These are phyloP conservation scores for Cladosporium oxysporum DNA, from an alignment of 2,329 filamentous ascomycete species.

Conservation along the genomic window DNA sequence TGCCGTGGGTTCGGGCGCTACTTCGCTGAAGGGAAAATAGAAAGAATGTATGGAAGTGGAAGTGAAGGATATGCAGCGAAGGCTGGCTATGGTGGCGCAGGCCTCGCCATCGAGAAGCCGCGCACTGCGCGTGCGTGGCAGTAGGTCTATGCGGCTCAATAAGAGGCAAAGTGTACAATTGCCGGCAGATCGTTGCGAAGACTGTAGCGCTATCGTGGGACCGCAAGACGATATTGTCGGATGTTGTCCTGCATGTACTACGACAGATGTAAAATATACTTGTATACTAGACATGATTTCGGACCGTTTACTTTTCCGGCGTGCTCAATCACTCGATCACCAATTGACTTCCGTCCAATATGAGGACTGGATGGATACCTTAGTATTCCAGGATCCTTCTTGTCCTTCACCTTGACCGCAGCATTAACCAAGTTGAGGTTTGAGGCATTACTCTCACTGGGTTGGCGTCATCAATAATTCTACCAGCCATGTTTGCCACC, in stretches of 20 bases:
- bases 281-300: background rate
- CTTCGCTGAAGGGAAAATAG: conserved; percentile 22
- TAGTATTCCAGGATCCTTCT: background rate
- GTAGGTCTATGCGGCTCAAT: background rate
- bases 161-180: background rate
- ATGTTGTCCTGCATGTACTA: background rate
- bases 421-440: no score
- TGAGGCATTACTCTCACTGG: no score
- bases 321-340: background rate
- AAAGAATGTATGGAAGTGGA: background rate
- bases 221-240: background rate
- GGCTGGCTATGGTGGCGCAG: background rate
- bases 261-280: background rate
- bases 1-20: conserved; percentile 13
- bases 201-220: background rate
- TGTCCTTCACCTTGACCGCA: background rate
- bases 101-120: background rate
- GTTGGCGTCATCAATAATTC: no score
- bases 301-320: background rate
- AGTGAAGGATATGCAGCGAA: background rate
- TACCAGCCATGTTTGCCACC: no score
- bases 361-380: background rate
- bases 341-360: background rate
- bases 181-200: background rate
- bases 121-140: background rate